Evolutionary conservation across 2,329 filamentous ascomycete genomes (phyloP), one percentile per base, ranked within the genome.

Genomic region (Aspergillus sergii): DNA sequence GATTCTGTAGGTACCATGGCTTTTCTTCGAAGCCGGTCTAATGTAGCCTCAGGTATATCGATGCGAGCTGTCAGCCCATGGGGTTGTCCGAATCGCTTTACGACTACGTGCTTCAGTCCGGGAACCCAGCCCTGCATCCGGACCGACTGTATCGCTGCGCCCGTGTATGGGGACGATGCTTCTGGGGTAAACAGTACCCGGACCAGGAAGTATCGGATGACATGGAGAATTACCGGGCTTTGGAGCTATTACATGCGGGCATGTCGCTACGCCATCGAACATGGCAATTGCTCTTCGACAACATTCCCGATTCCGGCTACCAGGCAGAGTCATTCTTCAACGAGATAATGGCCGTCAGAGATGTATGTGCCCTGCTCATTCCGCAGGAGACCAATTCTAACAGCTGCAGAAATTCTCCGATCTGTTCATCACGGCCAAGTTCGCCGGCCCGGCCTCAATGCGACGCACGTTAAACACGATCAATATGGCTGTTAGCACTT

Each of bases 131-230:
- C 14, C 57, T 76, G 2, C 70, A 75, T 51, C 76, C 73, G 9
- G 76, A 77, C 59, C 72, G 69, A 61, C 69, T 77, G 7, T 70
- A 76, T 61, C 74, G 70, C 54, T 74, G 73, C 56, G 75, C 75
- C 16, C 74, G 75, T 30, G 68, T 77, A 28, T 77, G 75, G 75
- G 73, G 72, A 1, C 70, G 75, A 39, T 77, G 75, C 57, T 74
- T 76, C 50, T 78, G 74, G 74, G 75, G 75, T 2, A 67, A 74
- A 19, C 72, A 74, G 32, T 78, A 78, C 57, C 76, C 76, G 0
- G 73, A 76, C n/a, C 68, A 72, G 21, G 71, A 78, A 61, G 71
- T 78, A 2, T 64, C 77, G n/a, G 76, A 78, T 57, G 76, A 78
- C 39, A 75, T 77, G 28, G 76, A 78, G 60, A 78, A 78, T 32